Conservation (phyloP, 371 early-diverging fungal species). For the Mucor circinelloides region DNA sequence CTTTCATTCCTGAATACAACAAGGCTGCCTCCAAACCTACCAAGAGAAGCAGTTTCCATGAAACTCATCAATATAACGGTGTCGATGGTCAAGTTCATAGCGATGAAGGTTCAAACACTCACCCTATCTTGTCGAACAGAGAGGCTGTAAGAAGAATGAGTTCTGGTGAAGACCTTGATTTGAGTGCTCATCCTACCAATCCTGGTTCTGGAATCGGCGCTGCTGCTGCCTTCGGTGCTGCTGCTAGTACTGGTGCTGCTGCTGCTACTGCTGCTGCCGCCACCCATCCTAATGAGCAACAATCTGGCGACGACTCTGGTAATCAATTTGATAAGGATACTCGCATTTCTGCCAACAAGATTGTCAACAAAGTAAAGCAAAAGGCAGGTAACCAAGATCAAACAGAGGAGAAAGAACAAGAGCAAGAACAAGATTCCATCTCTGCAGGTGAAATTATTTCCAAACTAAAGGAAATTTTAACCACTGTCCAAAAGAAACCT, state of each 20-base stretch:
- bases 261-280: not conserved
- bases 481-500: constrained; percentile 35
- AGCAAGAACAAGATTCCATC: not conserved
- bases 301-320: not conserved
- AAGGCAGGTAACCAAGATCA: not conserved
- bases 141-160: not conserved
- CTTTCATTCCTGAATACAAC: not conserved
- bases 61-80: not conserved
- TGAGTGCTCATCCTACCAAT: not conserved
- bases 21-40: not conserved
- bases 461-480: constrained; percentile 5
- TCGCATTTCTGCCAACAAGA: not conserved
- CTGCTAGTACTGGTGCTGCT: not conserved
- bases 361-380: constrained; percentile 2
- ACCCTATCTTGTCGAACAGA: not conserved
- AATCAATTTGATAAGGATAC: not conserved
- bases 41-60: not conserved
- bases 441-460: not conserved
- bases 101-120: not conserved
- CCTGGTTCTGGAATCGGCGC: not conserved
- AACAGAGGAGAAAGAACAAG: not conserved
- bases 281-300: not conserved
- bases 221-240: not conserved
- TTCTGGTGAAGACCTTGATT: not conserved
- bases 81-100: not conserved